phyloP scores from a whole-genome alignment of 2,329 filamentous ascomycete genomes.

The Aspergillus awamori region DNA sequence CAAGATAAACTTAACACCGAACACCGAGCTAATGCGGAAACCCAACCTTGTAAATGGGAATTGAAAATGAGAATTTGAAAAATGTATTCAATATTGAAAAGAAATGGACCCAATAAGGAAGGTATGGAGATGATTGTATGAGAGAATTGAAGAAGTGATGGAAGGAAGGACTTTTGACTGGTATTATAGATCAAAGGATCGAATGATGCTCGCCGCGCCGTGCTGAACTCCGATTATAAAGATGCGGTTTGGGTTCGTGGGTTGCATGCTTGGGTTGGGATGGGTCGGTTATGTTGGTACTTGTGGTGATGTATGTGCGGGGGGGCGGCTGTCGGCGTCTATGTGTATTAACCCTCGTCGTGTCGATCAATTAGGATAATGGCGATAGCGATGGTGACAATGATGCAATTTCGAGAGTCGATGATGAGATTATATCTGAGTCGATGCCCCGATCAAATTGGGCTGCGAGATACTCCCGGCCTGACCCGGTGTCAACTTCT shows the following conservation, averaged over 20 bases:
- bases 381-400: not conserved
- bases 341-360: conserved; percentile 1
- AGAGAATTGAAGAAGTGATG: not conserved
- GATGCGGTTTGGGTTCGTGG: not conserved
- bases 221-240: conserved; percentile 11
- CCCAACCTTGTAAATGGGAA: not conserved
- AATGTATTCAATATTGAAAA: not conserved
- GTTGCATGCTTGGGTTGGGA: not conserved
- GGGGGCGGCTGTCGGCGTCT: not conserved
- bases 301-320: not conserved
- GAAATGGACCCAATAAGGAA: not conserved
- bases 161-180: conserved; percentile 10
- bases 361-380: conserved; percentile 2
- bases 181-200: conserved; percentile 8
- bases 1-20: conserved; percentile 3
- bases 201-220: conserved; percentile 6
- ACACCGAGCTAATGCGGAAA: conserved; percentile 13
- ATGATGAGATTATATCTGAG: conserved; percentile 25
- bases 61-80: too few relatives aligned
- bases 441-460: conserved; percentile 39
- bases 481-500: conserved; percentile 16
- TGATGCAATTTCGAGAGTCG: conserved; percentile 9
- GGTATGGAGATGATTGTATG: not conserved
- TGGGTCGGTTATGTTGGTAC: not conserved
- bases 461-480: conserved; percentile 36